phyloP scores from a whole-genome alignment of 306 rosid species.

The Ormosia emarginata region DNA sequence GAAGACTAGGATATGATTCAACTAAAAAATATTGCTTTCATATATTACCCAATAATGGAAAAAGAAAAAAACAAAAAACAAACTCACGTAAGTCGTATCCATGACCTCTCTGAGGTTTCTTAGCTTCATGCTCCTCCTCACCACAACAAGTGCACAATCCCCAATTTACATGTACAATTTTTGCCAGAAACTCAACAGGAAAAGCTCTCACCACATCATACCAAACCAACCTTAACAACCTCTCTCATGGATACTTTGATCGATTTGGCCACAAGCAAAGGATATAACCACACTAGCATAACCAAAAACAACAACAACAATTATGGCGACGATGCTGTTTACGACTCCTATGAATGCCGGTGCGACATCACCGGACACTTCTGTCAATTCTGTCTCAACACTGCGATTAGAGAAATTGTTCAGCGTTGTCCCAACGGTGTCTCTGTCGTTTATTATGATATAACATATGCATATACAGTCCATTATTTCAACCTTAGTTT shows the following conservation, averaged over 20 bases:
- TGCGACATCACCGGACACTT: background rate
- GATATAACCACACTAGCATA: background rate
- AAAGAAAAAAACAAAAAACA: too few species aligned
- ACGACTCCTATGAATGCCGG: conserved; percentile 16
- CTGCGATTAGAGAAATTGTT: background rate
- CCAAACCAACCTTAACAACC: background rate
- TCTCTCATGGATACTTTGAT: background rate
- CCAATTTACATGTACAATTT: background rate
- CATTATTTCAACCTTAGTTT: conserved; percentile 1
- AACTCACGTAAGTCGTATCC: too few species aligned
- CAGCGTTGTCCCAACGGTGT: background rate
- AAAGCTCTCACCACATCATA: background rate
- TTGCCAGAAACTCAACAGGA: conserved; percentile 6
- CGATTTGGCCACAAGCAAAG: background rate
- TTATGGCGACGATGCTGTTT: background rate
- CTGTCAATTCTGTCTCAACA: conserved; percentile 25
- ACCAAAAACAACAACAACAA: too few species aligned
- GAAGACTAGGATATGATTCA: too few species aligned
- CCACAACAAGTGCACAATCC: background rate
- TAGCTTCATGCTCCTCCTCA: background rate
- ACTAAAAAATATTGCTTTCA: too few species aligned
- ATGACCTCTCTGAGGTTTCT: background rate
- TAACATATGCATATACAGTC: background rate
- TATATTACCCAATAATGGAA: too few species aligned
- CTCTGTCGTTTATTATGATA: conserved; percentile 24